Evolutionary conservation across 805 yeast genomes (phyloP).

Genomic region (Wickerhamomyces subpelliculosus): DNA sequence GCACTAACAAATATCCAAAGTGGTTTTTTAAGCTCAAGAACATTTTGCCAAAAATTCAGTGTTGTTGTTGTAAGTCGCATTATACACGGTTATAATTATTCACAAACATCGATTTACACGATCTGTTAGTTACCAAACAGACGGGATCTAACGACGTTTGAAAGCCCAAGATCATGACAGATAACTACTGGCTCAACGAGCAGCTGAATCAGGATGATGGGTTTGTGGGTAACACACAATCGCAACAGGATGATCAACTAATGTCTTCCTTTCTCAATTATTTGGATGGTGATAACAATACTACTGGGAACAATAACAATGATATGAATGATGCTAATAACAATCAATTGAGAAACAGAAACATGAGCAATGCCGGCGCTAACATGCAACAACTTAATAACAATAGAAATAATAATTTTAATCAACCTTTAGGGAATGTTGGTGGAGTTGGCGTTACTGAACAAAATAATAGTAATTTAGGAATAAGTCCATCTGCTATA

Average conservation of each 20-base stretch:
- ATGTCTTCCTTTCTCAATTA: conserved; percentile 46
- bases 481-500: conserved; percentile 2
- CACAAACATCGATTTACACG: no score
- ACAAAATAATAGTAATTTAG: conserved; percentile 1
- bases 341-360: no score
- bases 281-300: conserved; percentile 28
- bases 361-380: neutral
- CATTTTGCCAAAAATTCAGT: no score
- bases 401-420: conserved; percentile 2
- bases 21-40: no score
- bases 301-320: conserved; percentile 1
- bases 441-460: neutral
- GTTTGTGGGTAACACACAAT: conserved; percentile 10
- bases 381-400: neutral
- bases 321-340: no score
- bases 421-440: conserved; percentile 11
- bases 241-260: conserved; percentile 19
- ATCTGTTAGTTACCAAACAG: no score
- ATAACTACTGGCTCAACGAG: conserved; percentile 22
- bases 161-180: conserved; percentile 12
- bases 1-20: no score
- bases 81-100: neutral
- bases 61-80: no score
- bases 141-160: neutral
- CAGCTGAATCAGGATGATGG: conserved; percentile 20